Evolutionary conservation across 1,139 yeast genomes (phyloP).

Genomic region (Lodderomyces beijingensis): DNA sequence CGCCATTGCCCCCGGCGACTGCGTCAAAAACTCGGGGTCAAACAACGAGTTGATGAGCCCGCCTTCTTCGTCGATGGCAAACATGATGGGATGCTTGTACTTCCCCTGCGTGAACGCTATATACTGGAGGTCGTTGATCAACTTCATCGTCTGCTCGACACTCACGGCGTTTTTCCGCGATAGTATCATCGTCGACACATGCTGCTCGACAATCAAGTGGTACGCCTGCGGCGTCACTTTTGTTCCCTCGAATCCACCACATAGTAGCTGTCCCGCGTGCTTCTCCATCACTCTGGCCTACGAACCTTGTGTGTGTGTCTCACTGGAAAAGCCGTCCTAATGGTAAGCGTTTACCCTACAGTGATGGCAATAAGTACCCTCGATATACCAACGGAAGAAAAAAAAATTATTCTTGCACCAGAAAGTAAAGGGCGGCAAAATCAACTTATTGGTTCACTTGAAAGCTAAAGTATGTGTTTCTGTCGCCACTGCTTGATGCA

Average conservation of each 20-base stretch:
- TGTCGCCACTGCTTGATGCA: no score
- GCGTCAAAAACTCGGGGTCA: conserved; percentile 50
- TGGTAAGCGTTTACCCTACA: no score
- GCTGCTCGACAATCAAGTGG: conserved; percentile 50
- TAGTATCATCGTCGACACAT: conserved; percentile 55
- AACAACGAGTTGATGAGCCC: conserved; percentile 64
- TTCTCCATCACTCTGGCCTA: no score
- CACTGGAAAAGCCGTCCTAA: no score
- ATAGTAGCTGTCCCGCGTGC: conserved; percentile 50
- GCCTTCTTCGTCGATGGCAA: conserved; percentile 81
- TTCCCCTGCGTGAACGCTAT: conserved; percentile 50
- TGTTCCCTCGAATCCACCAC: conserved; percentile 62
- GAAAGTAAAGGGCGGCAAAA: no score
- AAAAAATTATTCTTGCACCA: no score
- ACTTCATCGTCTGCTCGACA: conserved; percentile 47
- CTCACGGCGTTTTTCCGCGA: conserved; percentile 50
- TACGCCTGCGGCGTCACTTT: conserved; percentile 54
- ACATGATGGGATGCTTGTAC: conserved; percentile 55
- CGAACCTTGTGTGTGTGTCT: no score
- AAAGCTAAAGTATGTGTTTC: no score
- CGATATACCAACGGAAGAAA: no score
- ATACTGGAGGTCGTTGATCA: conserved; percentile 52
- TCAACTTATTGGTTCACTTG: no score
- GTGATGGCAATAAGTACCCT: no score
- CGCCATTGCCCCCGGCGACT: conserved; percentile 67